Percentiles rank a stretch among this genome's conserved stretches.
phyloP scores from a whole-genome alignment of 768 basidiomycete species.

The Chiua virens region DNA sequence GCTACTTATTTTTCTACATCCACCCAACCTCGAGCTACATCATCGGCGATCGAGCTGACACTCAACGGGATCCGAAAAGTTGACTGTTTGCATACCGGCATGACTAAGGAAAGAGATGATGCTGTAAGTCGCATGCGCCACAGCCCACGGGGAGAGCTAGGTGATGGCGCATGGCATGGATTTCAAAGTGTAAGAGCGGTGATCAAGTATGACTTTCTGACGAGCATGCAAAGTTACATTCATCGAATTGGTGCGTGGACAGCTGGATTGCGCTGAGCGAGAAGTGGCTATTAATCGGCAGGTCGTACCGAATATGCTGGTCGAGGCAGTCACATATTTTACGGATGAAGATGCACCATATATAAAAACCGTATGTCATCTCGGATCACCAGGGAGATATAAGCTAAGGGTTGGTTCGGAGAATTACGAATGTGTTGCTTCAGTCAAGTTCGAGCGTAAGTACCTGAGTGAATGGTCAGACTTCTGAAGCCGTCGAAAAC shows the following conservation, averaged over 20 bases:
- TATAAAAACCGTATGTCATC: conserved; percentile 76
- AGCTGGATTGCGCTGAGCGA: neutral
- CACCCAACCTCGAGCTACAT: conserved; percentile 80
- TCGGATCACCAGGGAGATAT: neutral
- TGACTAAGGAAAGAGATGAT: conserved; percentile 86
- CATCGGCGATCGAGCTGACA: conserved; percentile 77
- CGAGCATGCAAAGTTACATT: conserved; percentile 91
- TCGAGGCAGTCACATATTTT: conserved; percentile 92
- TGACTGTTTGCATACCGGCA: conserved; percentile 88
- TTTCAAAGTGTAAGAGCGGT: conserved; percentile 91
- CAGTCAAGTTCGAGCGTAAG: conserved; percentile 90
- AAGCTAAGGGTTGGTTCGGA: conserved; percentile 30
- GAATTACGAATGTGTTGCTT: conserved; percentile 93
- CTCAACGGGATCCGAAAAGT: conserved; percentile 78
- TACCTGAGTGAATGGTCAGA: conserved; percentile 93
- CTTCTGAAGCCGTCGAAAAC: conserved; percentile 92
- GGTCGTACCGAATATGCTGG: conserved; percentile 96
- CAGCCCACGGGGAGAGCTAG: conserved; percentile 87
- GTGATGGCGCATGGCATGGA: conserved; percentile 99
- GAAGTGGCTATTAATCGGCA: conserved; percentile 27
- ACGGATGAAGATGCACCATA: conserved; percentile 91
- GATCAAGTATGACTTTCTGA: conserved; percentile 97
- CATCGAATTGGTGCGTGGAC: conserved; percentile 79
- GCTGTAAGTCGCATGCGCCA: conserved; percentile 81
- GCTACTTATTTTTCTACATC: conserved; percentile 88